Evolutionary conservation across 2,329 filamentous ascomycete genomes (phyloP).

Genomic region (Stagonosporopsis chrysanthemi): DNA sequence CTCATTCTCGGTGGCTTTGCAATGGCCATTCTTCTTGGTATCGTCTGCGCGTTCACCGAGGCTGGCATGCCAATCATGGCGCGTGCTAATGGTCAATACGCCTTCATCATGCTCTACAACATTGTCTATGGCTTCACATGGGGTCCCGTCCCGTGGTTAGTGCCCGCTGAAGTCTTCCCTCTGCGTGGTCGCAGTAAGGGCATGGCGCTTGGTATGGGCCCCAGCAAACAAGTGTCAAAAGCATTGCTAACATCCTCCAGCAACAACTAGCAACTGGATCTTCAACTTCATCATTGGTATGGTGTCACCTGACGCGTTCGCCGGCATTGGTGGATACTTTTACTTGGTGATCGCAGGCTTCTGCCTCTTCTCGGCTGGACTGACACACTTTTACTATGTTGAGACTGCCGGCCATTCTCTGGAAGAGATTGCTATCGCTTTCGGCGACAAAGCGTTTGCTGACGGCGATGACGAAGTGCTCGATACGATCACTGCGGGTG

Average conservation of each 20-base stretch:
- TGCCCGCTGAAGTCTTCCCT: slow-evolving; percentile 48
- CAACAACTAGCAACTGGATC: slow-evolving; percentile 51
- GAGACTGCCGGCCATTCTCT: slow-evolving; percentile 51
- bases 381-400: slow-evolving; percentile 53
- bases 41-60: slow-evolving; percentile 53
- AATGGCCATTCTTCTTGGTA: slow-evolving; percentile 47
- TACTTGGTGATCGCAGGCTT: slow-evolving; percentile 54
- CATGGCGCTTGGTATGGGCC: slow-evolving; percentile 42
- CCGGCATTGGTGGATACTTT: slow-evolving; percentile 53
- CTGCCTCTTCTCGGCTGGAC: slow-evolving; percentile 48
- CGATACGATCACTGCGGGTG: slow-evolving; percentile 17
- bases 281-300: slow-evolving; percentile 52
- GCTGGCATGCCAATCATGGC: slow-evolving; percentile 35
- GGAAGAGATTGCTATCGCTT: slow-evolving; percentile 52
- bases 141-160: slow-evolving; percentile 53
- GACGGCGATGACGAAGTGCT: slow-evolving; percentile 30
- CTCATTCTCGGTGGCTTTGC: slow-evolving; percentile 41
- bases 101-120: slow-evolving; percentile 52
- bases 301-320: slow-evolving; percentile 54
- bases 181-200: slow-evolving; percentile 52
- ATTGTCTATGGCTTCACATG: slow-evolving; percentile 50
- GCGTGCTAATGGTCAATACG: slow-evolving; percentile 50
- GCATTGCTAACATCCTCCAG: slow-evolving; percentile 3
- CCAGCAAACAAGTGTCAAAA: neutral
- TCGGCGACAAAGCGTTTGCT: slow-evolving; percentile 54